phyloP scores from a whole-genome alignment of 257 asterid species.

The Henckelia pumila region DNA sequence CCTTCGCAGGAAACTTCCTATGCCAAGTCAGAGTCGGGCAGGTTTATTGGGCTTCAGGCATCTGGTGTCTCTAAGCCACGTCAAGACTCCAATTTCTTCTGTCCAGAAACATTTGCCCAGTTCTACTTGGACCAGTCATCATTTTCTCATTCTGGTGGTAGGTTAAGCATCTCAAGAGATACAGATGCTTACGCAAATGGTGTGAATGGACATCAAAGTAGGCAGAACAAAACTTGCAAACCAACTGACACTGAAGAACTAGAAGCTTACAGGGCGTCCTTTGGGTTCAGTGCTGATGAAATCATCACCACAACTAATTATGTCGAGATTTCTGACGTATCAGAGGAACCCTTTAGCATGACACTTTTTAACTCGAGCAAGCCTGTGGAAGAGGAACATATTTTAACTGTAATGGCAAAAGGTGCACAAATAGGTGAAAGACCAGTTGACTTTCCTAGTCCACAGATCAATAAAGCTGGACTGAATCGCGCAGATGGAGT shows the following conservation, averaged over 20 bases:
- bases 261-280: constrained; percentile 97
- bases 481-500: constrained; percentile 32
- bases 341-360: constrained; percentile 74
- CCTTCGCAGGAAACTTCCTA: constrained; percentile 36
- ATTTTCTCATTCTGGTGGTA: constrained; percentile 78
- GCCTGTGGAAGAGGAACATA: constrained; percentile 39
- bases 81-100: constrained; percentile 89
- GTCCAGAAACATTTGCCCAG: constrained; percentile 98
- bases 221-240: constrained; percentile 66
- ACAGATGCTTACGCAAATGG: constrained; percentile 69
- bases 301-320: constrained; percentile 73
- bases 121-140: constrained; percentile 83
- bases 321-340: constrained; percentile 82
- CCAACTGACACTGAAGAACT: constrained; percentile 86
- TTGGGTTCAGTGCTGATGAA: constrained; percentile 99
- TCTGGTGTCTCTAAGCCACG: constrained; percentile 48
- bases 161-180: constrained; percentile 90
- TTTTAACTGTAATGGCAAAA: constrained; percentile 30
- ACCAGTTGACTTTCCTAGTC: constrained; percentile 34
- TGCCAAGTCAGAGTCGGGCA: constrained; percentile 57
- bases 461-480: constrained; percentile 43
- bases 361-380: constrained; percentile 48
- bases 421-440: constrained; percentile 34
- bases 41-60: constrained; percentile 39
- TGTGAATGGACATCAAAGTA: constrained; percentile 60